Base-by-base conservation (phyloP, 1,284 basidiomycete genomes). In the Polyporus tsugae region DNA sequence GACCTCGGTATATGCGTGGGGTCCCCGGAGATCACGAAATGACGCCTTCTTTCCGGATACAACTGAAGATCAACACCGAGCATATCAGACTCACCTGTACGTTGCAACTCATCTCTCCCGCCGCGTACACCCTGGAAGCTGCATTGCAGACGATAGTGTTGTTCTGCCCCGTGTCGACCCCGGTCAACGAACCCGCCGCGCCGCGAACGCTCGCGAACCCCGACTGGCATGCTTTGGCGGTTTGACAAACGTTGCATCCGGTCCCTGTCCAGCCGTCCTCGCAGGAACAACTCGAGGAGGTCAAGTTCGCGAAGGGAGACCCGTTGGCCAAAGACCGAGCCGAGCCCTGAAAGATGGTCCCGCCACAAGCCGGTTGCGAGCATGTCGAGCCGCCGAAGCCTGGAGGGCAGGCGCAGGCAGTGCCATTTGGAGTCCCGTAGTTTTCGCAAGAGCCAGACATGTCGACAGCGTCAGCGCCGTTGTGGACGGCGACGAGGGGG, bases 331-430 rank as follows among this genome's bases (percentile, higher is more conserved):
- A 77, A 22, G 87, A 78, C 6, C 92, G 87, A 57, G 83, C 78
- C 0, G 85, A 77, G 39, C 90, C 91, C 73, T 94, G 86, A 72
- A 95, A 95, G 61, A 96, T 87, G 63, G 86, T 91, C 0, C 94
- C 94, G 2, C 93, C 93, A 71, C 95, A 96, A 0, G 85, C 88
- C 0, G 91, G 87, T 71, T 88, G 84, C 2, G 88, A 85, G 76
- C 92, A 94, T n/a, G 85, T 86, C 39, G 87, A 70, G 10, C 91
- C 92, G 22, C 91, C 92, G 75, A 93, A 93, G 13, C 94, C 94
- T 22, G 88, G 84, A 7, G 93, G 94, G 78, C 94, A 96, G 29
- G 85, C 80, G 76, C 94, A 95, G 11, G 80, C 77, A 5, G 88
- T 85, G 38, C 85, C 82, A 74, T 86, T 87, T 46, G 80, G 70